A percentile compares a stretch with the other conserved stretches of the same genome.
phyloP scores from a whole-genome alignment of 345 rosid species.

The Sapria himalayana region DNA sequence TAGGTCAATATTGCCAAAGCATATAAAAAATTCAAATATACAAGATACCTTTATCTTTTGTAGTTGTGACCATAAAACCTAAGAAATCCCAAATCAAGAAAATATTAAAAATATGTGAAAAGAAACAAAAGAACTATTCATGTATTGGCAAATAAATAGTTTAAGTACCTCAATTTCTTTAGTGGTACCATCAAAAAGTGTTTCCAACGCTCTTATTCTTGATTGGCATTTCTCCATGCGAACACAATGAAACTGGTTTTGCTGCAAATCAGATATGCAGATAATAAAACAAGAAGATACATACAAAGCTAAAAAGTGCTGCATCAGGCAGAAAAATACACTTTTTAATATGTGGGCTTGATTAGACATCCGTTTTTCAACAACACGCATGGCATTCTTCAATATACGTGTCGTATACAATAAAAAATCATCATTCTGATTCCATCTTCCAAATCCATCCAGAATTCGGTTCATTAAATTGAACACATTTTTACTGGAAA shows the following conservation, averaged over 20 bases:
- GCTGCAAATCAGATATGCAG: slow-evolving; percentile 30
- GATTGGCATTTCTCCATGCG: slow-evolving; percentile 63
- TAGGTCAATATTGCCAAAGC: too few species aligned
- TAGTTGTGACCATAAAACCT: slow-evolving; percentile 12
- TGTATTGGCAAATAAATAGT: slow-evolving; percentile 2
- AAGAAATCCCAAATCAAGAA: too few species aligned
- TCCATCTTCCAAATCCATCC: slow-evolving; percentile 51
- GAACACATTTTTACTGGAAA: slow-evolving; percentile 52
- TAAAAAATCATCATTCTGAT: slow-evolving; percentile 53
- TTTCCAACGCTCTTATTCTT: slow-evolving; percentile 51
- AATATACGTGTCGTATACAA: slow-evolving; percentile 33
- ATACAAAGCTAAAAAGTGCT: slow-evolving; percentile 5
- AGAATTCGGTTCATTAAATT: slow-evolving; percentile 34
- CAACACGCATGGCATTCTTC: slow-evolving; percentile 40
- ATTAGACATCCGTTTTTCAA: slow-evolving; percentile 51
- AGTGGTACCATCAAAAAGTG: slow-evolving; percentile 47
- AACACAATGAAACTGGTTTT: slow-evolving; percentile 39
- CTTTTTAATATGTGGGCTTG: slow-evolving; percentile 52
- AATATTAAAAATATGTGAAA: too few species aligned
- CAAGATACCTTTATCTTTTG: slow-evolving; percentile 12
- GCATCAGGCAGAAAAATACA: slow-evolving; percentile 22
- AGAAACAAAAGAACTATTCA: too few species aligned
- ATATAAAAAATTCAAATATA: not conserved
- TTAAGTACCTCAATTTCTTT: slow-evolving; percentile 57
- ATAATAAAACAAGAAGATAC: slow-evolving; percentile 7